Conservation (phyloP, 2,329 filamentous ascomycete species). For the Penicillium sp. region DNA sequence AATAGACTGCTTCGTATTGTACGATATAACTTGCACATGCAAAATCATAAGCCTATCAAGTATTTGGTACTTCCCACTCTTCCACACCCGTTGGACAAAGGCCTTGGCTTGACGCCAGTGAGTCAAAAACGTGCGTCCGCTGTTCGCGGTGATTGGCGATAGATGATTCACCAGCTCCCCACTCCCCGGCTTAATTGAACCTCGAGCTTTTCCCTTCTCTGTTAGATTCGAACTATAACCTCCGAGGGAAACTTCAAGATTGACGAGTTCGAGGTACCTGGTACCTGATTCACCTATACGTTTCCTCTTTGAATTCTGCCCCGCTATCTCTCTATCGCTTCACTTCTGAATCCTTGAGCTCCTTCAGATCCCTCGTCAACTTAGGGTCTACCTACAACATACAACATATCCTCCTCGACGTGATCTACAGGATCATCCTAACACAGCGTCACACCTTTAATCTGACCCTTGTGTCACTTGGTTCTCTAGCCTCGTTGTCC, state of each 20-base stretch:
- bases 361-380: background rate
- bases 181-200: slow-evolving; percentile 16
- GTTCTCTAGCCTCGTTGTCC: slow-evolving; percentile 11
- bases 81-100: background rate
- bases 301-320: background rate
- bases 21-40: background rate
- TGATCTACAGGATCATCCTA: background rate
- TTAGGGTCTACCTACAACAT: background rate
- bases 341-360: background rate
- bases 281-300: background rate
- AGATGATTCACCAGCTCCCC: slow-evolving; percentile 18
- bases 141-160: slow-evolving; percentile 24
- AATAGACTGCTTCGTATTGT: background rate
- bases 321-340: slow-evolving; percentile 2
- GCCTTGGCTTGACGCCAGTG: background rate
- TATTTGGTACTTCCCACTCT: background rate
- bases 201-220: slow-evolving; percentile 12
- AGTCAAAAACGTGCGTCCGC: slow-evolving; percentile 21
- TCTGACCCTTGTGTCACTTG: slow-evolving; percentile 16
- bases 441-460: slow-evolving; percentile 12
- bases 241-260: background rate
- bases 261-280: background rate
- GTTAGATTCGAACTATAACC: background rate
- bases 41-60: background rate
- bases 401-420: background rate